A percentile compares a stretch with the other conserved stretches of the same genome.
These are phyloP conservation scores for Proliferodiscus dingleyae DNA, from an alignment of 2,329 filamentous ascomycete species.

Conservation along the genomic window DNA sequence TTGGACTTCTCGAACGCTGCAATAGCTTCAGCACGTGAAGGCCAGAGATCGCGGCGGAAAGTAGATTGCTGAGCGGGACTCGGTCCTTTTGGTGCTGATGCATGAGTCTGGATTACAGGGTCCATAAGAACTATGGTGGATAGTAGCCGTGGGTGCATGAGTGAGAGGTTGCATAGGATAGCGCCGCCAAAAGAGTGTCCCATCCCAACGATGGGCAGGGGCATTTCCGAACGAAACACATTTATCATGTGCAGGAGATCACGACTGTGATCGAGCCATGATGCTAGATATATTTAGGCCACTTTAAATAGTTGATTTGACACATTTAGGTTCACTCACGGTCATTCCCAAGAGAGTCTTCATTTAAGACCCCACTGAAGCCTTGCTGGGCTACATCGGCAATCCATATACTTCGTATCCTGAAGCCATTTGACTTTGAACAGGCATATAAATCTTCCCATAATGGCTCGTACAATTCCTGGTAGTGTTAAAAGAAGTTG, in stretches of 20 bases:
- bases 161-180: conserved; percentile 64
- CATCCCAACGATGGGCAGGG: conserved; percentile 72
- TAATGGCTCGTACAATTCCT: conserved; percentile 89
- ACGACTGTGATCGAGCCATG: conserved; percentile 80
- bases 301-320: background rate
- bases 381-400: conserved; percentile 86
- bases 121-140: conserved; percentile 75
- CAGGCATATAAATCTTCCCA: conserved; percentile 74
- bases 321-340: conserved; percentile 46
- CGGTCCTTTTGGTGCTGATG: conserved; percentile 36
- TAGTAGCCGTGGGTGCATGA: conserved; percentile 78
- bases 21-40: conserved; percentile 64
- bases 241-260: conserved; percentile 86
- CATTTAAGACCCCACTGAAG: conserved; percentile 71
- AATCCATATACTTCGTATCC: conserved; percentile 82
- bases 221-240: conserved; percentile 71
- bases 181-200: conserved; percentile 87
- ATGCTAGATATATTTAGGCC: conserved; percentile 46
- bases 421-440: conserved; percentile 54
- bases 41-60: conserved; percentile 75
- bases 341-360: conserved; percentile 73
- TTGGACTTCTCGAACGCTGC: conserved; percentile 60
- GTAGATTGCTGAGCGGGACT: conserved; percentile 58
- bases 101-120: conserved; percentile 62
- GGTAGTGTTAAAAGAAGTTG: background rate